Evolutionary conservation across 2,329 filamentous ascomycete genomes (phyloP), one percentile per base, ranked within the genome.

Genomic region (Microdochium trichocladiopsis): DNA sequence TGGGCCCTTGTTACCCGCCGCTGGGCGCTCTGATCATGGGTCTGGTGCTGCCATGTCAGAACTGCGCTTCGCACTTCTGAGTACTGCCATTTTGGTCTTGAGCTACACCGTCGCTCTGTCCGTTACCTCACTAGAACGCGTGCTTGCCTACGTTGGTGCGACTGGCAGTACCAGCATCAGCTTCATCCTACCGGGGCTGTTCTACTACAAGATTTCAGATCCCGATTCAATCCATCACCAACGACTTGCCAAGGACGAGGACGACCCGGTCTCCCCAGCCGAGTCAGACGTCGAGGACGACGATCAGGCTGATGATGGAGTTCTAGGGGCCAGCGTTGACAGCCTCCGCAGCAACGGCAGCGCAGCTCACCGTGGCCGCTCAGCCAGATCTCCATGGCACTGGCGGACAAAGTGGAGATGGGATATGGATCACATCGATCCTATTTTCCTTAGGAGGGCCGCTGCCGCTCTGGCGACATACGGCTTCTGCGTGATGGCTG

Each of bases 201-300:
- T 99, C 69, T 99, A 97, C 70, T 99, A 97, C 73, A 97, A 97
- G 71, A 97, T 99, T 55, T 95, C 90, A 12, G 84, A 90, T 23
- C 94, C 94, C 0, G 87, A 96, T 52, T 93, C 89, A 47, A 80
- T 86, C 25, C 84, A 93, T 56, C 91, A 96, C 61, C 93, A 96
- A 66, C 83, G 87, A 14, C 75, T 97, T 10, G 75, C 90, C 56
- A 97, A 97, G 67, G 91, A 94, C 63, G 90, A 96, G 58, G 94
- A 97, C 61, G 89, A 93, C 57, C 84, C 84, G n/a, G 76, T 80
- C 36, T 86, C 88, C 49, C 77, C 59, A 1, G 51, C 58, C 51
- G 52, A 50, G 14, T 69, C 66, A 0, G 66, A 63, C 4, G 58
- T 77, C 24, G 76, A 77, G 9, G 73, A 71, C 2, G 81, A 80